These are phyloP conservation scores for Rhynchospora pubera DNA, from an alignment of 176 grass and related monocot genomes.

Conservation along the genomic window DNA sequence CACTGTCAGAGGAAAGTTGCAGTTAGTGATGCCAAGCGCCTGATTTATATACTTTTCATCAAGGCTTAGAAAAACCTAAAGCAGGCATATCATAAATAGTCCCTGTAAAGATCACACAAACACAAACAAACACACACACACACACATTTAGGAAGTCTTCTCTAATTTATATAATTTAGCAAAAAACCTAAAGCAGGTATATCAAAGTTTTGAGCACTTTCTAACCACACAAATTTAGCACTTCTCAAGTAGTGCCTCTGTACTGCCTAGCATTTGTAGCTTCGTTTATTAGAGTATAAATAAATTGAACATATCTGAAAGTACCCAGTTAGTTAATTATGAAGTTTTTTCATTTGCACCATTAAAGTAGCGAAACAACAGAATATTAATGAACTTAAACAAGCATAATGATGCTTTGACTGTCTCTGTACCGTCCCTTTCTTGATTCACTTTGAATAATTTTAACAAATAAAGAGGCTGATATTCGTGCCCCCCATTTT, in stretches of 20 bases:
- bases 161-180: no score
- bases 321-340: not conserved
- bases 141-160: no score
- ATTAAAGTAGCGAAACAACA: not conserved
- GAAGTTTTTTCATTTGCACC: not conserved
- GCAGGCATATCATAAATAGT: not conserved
- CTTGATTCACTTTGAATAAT: slow-evolving; percentile 5
- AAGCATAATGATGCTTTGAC: slow-evolving; percentile 14
- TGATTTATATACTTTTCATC: not conserved
- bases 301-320: not conserved
- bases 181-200: not conserved
- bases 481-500: not conserved
- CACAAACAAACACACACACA: no score
- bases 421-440: slow-evolving; percentile 12
- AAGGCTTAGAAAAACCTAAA: not conserved
- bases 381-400: not conserved
- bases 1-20: not conserved
- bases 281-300: not conserved
- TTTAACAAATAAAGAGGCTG: not conserved
- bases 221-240: not conserved
- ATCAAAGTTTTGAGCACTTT: not conserved
- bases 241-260: not conserved
- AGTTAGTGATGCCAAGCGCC: not conserved
- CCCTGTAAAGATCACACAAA: not conserved
- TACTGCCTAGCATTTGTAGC: not conserved